Evolutionary conservation across 805 yeast genomes (phyloP).

Genomic region (Yarrowia sp.): DNA sequence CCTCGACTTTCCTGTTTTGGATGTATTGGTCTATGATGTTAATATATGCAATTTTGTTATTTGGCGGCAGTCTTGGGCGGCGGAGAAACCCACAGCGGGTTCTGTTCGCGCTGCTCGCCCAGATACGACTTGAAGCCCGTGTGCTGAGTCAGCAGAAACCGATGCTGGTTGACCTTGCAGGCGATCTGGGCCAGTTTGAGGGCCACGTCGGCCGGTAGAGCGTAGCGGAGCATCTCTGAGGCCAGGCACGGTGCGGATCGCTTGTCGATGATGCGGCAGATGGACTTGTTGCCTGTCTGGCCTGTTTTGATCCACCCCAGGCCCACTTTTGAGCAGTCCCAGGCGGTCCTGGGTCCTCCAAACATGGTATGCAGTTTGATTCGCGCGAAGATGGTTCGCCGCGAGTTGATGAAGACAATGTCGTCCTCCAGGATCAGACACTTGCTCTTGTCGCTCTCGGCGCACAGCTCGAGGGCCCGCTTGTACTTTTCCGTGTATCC

Average conservation of each 20-base stretch:
- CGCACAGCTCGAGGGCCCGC: conserved; percentile 23
- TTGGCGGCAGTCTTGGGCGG: background rate
- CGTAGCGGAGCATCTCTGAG: background rate
- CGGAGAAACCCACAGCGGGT: background rate
- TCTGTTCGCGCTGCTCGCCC: background rate
- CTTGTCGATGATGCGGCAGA: conserved; percentile 29
- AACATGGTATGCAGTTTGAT: conserved; percentile 29
- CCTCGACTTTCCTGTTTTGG: background rate
- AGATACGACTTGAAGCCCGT: conserved; percentile 9
- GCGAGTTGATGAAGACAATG: conserved; percentile 28
- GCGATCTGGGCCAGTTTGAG: conserved; percentile 27
- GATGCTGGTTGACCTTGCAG: conserved; percentile 28
- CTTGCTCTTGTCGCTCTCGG: conserved; percentile 28
- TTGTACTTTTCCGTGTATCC: conserved; percentile 16
- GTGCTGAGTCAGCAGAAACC: conserved; percentile 7
- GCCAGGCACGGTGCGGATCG: conserved; percentile 28
- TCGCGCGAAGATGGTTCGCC: background rate
- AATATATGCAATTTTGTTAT: background rate
- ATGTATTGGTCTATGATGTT: background rate
- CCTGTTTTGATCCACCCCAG: conserved; percentile 30
- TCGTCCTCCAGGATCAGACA: conserved; percentile 32
- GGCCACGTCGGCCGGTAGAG: conserved; percentile 30
- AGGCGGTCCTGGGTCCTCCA: conserved; percentile 29
- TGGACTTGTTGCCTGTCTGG: conserved; percentile 31
- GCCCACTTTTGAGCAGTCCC: conserved; percentile 32